These are phyloP conservation scores for Poa annua DNA, from an alignment of 176 grass and related monocot genomes.

Conservation along the genomic window DNA sequence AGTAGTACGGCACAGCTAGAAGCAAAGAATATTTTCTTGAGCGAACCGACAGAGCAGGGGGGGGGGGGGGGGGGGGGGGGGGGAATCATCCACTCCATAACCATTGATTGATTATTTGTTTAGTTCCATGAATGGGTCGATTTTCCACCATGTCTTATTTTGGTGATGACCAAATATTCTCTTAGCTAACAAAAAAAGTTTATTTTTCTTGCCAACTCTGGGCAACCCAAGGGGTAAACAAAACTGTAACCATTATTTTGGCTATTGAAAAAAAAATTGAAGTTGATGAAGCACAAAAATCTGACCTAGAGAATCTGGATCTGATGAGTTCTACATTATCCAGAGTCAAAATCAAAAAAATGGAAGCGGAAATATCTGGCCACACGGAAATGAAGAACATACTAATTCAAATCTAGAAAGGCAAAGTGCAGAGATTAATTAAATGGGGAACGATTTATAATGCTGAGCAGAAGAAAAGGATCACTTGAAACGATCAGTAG, in stretches of 20 bases:
- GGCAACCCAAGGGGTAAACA: no score
- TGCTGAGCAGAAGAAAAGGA: no score
- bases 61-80: no score
- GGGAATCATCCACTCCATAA: slow-evolving; percentile 4
- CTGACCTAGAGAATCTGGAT: neutral
- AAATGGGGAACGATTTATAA: neutral
- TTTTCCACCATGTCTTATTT: no score
- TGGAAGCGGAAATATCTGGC: neutral
- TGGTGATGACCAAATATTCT: no score
- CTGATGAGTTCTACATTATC: neutral
- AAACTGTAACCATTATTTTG: neutral
- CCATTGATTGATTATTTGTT: no score
- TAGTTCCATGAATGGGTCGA: neutral
- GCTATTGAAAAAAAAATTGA: no score
- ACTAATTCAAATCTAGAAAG: neutral
- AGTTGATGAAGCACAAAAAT: no score
- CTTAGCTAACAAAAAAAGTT: no score
- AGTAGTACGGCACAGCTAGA: no score
- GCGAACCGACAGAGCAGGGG: neutral
- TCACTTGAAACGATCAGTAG: neutral
- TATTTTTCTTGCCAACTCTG: no score
- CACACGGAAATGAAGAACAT: neutral
- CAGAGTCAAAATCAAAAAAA: neutral
- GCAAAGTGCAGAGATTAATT: neutral
- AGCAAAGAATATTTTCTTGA: slow-evolving; percentile 3